Conservation (phyloP, 306 rosid species). For the Fragaria vesca region DNA sequence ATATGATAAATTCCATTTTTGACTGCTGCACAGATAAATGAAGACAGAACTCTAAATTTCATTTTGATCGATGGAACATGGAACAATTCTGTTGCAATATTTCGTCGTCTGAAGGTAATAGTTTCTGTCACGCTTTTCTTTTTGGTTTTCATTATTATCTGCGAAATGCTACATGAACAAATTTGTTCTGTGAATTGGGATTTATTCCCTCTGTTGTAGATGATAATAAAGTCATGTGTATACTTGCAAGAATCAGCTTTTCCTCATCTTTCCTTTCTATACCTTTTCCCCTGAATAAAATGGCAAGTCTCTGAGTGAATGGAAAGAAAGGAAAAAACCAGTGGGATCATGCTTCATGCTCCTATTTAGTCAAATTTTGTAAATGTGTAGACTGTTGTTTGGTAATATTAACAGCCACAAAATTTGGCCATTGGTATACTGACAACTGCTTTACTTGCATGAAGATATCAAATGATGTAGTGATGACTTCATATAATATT, state of each 20-base stretch:
- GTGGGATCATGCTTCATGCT: background rate
- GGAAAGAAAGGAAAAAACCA: background rate
- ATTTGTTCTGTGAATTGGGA: background rate
- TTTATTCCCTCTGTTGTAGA: background rate
- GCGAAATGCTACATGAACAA: background rate
- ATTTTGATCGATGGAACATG: conserved; percentile 97
- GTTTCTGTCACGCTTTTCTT: conserved; percentile 16
- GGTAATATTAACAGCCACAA: background rate
- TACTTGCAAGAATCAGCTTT: background rate
- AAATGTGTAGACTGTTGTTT: background rate
- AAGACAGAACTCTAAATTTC: conserved; percentile 59
- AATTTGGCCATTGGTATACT: background rate
- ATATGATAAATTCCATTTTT: conserved; percentile 35
- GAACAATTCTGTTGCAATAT: conserved; percentile 96
- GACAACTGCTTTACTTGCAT: background rate
- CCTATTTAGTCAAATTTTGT: background rate
- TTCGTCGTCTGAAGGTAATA: conserved; percentile 83
- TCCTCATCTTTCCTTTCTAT: background rate
- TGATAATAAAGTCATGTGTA: background rate
- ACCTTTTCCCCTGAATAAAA: background rate
- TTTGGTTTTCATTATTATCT: background rate
- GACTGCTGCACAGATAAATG: conserved; percentile 55
- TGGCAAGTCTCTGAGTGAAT: background rate
- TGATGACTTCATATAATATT: conserved; percentile 1
- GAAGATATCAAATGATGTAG: background rate